phyloP scores from a whole-genome alignment of 2,329 filamentous ascomycete genomes.

The Pleomassaria siparia region DNA sequence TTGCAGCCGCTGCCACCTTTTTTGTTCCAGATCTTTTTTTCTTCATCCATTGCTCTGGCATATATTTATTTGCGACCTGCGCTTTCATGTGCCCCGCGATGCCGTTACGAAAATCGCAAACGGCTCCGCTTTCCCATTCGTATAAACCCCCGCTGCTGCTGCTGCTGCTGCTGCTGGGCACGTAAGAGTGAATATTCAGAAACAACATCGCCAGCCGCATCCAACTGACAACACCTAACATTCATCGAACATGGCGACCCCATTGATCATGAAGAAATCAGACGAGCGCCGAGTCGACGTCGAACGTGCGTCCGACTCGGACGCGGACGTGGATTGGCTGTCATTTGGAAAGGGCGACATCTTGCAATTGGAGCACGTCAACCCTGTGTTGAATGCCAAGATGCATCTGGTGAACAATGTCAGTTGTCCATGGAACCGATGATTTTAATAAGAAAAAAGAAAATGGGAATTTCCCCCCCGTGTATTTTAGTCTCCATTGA shows the following conservation, averaged over 20 bases:
- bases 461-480: too few relatives aligned
- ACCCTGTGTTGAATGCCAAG: slow-evolving; percentile 65
- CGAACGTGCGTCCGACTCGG: not conserved
- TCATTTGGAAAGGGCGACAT: slow-evolving; percentile 50
- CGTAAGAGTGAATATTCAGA: not conserved
- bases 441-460: too few relatives aligned
- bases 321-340: not conserved
- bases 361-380: slow-evolving; percentile 58
- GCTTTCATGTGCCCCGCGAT: not conserved
- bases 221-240: not conserved
- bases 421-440: too few relatives aligned
- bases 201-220: not conserved
- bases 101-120: not conserved
- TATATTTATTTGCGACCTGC: not conserved
- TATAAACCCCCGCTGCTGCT: not conserved
- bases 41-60: not conserved
- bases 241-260: not conserved
- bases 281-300: not conserved
- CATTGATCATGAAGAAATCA: not conserved
- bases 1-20: not conserved
- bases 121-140: not conserved
- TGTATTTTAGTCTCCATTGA: too few relatives aligned
- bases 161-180: too few relatives aligned
- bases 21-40: not conserved
- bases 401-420: slow-evolving; percentile 72